phyloP scores from a whole-genome alignment of 1,139 yeast genomes.

The Entelexis paramagnoliae region DNA sequence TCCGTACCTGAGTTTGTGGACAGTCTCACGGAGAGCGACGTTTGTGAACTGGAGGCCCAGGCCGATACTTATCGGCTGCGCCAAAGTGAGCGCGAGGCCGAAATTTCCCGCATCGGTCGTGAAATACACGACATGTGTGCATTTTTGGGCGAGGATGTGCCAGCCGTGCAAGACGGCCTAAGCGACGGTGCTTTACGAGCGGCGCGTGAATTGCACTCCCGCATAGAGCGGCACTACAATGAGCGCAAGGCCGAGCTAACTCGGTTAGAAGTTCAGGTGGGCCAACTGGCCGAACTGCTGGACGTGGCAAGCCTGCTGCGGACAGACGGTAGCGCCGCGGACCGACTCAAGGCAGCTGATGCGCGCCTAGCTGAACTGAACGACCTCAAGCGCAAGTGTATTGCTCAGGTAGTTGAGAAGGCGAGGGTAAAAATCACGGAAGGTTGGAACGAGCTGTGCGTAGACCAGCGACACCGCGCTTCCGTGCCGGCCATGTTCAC shows the following conservation, averaged over 20 bases:
- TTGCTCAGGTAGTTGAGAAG: constrained; percentile 57
- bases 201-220: not conserved
- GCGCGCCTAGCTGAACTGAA: constrained; percentile 33
- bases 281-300: constrained; percentile 2
- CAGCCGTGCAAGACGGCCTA: not conserved
- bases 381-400: constrained; percentile 49
- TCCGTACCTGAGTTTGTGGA: constrained; percentile 14
- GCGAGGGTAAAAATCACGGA: constrained; percentile 48
- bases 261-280: not conserved
- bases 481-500: not conserved
- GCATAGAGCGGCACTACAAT: not conserved
- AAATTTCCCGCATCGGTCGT: not conserved
- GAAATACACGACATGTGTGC: not conserved
- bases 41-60: constrained; percentile 38
- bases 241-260: not conserved
- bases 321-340: not conserved
- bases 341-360: not conserved
- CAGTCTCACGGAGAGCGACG: constrained; percentile 29
- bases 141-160: not conserved
- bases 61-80: constrained; percentile 34
- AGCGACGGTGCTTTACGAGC: not conserved
- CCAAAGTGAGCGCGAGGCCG: not conserved
- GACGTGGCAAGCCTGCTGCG: not conserved
- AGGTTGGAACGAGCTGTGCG: constrained; percentile 55
- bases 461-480: constrained; percentile 33